These are phyloP conservation scores for Senna siamea DNA, from an alignment of 306 rosid species.

Conservation along the genomic window DNA sequence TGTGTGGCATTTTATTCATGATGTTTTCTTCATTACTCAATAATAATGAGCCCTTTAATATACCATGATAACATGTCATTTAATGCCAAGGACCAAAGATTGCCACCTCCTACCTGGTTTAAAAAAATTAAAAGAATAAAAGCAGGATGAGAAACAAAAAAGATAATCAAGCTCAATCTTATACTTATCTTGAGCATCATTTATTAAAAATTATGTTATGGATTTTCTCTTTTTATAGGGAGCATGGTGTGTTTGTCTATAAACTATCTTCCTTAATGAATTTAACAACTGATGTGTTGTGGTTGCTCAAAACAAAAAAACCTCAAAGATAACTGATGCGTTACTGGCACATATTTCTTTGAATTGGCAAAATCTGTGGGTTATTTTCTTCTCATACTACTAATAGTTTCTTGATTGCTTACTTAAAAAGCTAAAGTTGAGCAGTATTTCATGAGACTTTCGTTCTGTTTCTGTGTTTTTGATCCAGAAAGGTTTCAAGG, in stretches of 20 bases:
- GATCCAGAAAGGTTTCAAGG: slow-evolving; percentile 80
- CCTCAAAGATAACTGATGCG: too few relatives aligned
- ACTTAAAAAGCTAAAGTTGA: slow-evolving; percentile 20
- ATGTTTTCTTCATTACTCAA: slow-evolving; percentile 7
- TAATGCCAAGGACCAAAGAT: too few relatives aligned
- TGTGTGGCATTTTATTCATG: not conserved
- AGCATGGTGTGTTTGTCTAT: not conserved
- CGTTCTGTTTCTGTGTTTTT: slow-evolving; percentile 10
- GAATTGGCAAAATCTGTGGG: not conserved
- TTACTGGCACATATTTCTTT: not conserved
- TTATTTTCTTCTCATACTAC: not conserved
- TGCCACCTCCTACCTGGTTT: too few relatives aligned
- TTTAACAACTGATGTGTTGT: not conserved
- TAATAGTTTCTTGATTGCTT: not conserved
- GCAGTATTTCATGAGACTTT: slow-evolving; percentile 36
- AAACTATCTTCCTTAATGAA: not conserved
- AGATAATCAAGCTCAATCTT: not conserved
- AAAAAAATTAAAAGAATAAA: not conserved
- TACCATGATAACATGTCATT: not conserved
- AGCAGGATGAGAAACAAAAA: not conserved
- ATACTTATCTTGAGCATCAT: not conserved
- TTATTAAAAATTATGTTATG: not conserved
- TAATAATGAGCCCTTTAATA: not conserved
- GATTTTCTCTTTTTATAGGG: not conserved
- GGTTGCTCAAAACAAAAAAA: too few relatives aligned